phyloP scores from a whole-genome alignment of 2,329 filamentous ascomycete genomes.

The Alternaria metachromatica region DNA sequence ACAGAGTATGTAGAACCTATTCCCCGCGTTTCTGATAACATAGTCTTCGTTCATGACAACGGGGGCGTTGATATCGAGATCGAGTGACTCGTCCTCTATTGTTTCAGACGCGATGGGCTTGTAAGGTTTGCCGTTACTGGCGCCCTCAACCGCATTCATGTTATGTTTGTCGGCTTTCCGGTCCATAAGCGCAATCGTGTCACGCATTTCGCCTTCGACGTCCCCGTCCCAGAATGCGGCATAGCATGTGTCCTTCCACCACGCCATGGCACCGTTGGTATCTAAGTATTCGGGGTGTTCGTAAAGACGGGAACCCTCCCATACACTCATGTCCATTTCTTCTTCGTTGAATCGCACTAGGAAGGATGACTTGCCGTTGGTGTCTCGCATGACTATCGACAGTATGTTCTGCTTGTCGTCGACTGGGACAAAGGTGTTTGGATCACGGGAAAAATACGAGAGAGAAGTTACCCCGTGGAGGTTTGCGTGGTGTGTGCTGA shows the following conservation, averaged over 20 bases:
- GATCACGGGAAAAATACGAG: not conserved
- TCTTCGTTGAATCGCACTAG: conserved; percentile 24
- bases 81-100: not conserved
- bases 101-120: not conserved
- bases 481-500: not conserved
- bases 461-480: not conserved
- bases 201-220: not conserved
- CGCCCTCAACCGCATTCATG: not conserved
- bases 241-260: conserved; percentile 28
- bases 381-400: not conserved
- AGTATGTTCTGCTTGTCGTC: conserved; percentile 2
- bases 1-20: conserved; percentile 5
- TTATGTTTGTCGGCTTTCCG: not conserved
- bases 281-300: not conserved
- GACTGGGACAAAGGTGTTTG: conserved; percentile 4
- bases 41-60: conserved; percentile 11
- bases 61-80: not conserved
- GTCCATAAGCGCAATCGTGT: conserved; percentile 4
- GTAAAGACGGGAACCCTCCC: not conserved
- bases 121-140: not conserved
- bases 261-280: not conserved
- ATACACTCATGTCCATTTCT: conserved; percentile 10
- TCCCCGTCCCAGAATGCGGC: not conserved
- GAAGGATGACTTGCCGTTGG: not conserved
- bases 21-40: not conserved